A percentile compares a stretch with the other conserved stretches of the same genome.
Conservation (phyloP, 345 rosid genomes). For the Moricandia moricandioides region DNA sequence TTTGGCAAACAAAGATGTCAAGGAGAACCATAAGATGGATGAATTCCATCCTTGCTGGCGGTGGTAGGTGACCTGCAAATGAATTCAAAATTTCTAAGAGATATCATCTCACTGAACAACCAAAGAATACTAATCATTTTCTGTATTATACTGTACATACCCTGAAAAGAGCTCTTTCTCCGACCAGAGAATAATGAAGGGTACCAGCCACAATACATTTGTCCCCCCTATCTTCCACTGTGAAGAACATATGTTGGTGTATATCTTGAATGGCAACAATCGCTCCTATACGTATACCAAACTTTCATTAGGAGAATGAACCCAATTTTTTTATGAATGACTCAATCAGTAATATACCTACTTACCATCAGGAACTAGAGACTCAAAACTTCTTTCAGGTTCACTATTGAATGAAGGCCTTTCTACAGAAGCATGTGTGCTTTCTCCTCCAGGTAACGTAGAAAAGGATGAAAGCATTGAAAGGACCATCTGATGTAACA, state of each 20-base stretch:
- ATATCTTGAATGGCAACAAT: constrained; percentile 86
- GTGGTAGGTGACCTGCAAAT: constrained; percentile 71
- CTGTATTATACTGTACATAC: constrained; percentile 40
- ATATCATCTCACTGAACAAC: constrained; percentile 3
- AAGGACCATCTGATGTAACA: constrained; percentile 59
- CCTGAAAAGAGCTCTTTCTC: constrained; percentile 83
- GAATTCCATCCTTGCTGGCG: constrained; percentile 63
- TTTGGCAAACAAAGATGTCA: constrained; percentile 77
- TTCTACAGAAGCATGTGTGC: constrained; percentile 32
- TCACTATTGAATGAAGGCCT: constrained; percentile 42
- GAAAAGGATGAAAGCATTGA: constrained; percentile 61
- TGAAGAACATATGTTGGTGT: constrained; percentile 75
- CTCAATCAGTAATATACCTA: constrained; percentile 17
- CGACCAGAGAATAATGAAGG: constrained; percentile 83
- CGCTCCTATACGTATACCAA: constrained; percentile 55
- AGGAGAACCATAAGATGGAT: constrained; percentile 74
- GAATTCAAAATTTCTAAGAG: constrained; percentile 7
- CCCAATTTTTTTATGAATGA: constrained; percentile 21
- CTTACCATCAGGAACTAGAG: constrained; percentile 73
- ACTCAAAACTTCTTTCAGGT: constrained; percentile 46
- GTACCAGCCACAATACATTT: constrained; percentile 56
- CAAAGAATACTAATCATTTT: neutral
- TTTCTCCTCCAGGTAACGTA: constrained; percentile 41
- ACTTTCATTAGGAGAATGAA: constrained; percentile 18
- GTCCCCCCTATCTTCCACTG: constrained; percentile 63